Percentiles rank a stretch among this genome's conserved stretches.
These are phyloP conservation scores for Pythium sp. DNA, from an alignment of 352 stramenopile species.

Conservation along the genomic window DNA sequence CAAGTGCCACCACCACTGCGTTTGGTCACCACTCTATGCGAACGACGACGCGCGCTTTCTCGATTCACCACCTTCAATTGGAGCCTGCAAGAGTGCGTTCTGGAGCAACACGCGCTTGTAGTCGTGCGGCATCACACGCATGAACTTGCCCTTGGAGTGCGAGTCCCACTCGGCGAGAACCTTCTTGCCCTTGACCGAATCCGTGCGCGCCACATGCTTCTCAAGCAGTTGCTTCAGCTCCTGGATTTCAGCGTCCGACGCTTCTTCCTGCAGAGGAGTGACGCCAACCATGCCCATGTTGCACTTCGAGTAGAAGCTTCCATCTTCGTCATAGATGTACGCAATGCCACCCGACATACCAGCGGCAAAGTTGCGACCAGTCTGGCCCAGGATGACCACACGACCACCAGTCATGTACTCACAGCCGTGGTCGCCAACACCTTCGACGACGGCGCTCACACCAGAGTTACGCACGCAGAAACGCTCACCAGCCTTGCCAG, in stretches of 20 bases:
- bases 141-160: constrained; percentile 39
- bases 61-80: constrained; percentile 4
- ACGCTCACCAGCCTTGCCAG: constrained; percentile 94
- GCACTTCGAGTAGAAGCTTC: constrained; percentile 90
- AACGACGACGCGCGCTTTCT: constrained; percentile 18
- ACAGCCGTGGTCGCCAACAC: constrained; percentile 94
- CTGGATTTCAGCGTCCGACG: constrained; percentile 70
- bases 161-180: constrained; percentile 92
- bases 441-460: constrained; percentile 94
- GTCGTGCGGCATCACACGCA: constrained; percentile 67
- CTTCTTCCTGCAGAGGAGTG: constrained; percentile 59
- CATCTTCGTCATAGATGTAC: constrained; percentile 95
- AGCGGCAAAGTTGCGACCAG: constrained; percentile 95
- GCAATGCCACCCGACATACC: constrained; percentile 96
- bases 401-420: constrained; percentile 98
- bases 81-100: constrained; percentile 27
- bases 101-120: constrained; percentile 63
- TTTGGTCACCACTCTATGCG: constrained; percentile 1
- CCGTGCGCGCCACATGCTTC: constrained; percentile 87
- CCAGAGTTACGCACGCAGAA: constrained; percentile 97
- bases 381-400: constrained; percentile 91
- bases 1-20: neutral
- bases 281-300: constrained; percentile 96
- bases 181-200: constrained; percentile 76
- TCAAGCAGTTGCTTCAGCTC: constrained; percentile 86